Evolutionary conservation across 2,329 filamentous ascomycete species (phyloP).

Genomic region (Huntiella abstrusa): DNA sequence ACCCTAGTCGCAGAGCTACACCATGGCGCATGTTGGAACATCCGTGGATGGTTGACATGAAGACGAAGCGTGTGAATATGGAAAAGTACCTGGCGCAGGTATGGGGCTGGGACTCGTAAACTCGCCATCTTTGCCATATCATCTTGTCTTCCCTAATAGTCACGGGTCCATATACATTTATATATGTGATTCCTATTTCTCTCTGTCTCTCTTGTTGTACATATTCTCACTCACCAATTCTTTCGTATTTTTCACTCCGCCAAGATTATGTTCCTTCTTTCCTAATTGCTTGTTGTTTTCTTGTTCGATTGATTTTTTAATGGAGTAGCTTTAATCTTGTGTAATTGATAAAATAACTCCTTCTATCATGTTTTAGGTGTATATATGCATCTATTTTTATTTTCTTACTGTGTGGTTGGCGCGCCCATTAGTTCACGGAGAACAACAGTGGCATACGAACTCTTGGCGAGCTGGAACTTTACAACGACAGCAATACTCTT

Average conservation of each 20-base stretch:
- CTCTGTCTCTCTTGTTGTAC: conserved; percentile 2
- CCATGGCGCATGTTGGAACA: conserved; percentile 99
- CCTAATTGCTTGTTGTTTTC: background rate
- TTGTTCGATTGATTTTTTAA: background rate
- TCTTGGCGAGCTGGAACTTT: conserved; percentile 58
- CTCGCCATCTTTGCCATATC: background rate
- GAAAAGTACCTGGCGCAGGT: conserved; percentile 80
- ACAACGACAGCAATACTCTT: conserved; percentile 48
- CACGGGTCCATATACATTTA: background rate
- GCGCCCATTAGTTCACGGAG: conserved; percentile 56
- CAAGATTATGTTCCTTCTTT: background rate
- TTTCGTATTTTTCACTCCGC: background rate
- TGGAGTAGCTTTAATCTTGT: background rate
- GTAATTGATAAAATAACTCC: background rate
- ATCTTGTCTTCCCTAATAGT: background rate
- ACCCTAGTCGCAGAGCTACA: conserved; percentile 66
- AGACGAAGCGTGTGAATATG: conserved; percentile 93
- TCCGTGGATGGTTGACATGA: conserved; percentile 97
- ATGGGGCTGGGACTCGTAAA: conserved; percentile 69
- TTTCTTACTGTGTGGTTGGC: conserved; percentile 3
- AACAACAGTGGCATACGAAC: conserved; percentile 73
- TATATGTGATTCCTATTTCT: background rate
- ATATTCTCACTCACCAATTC: background rate
- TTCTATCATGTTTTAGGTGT: background rate
- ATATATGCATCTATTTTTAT: background rate